Evolutionary conservation across 768 basidiomycete species (phyloP).

Genomic region (Galerina sulciceps): DNA sequence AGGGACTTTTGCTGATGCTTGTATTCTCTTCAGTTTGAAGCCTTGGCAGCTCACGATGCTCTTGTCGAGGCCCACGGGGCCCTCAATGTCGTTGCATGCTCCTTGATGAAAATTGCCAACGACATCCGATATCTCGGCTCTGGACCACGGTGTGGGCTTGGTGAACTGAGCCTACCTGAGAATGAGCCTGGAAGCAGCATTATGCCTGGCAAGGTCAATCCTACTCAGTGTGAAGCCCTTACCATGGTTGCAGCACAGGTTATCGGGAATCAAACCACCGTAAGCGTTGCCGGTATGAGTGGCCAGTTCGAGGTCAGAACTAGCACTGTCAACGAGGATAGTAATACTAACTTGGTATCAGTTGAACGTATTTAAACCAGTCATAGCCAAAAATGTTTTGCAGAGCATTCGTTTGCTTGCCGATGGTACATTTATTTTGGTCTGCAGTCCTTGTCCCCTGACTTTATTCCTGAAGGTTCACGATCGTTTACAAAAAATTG

Average conservation of each 20-base stretch:
- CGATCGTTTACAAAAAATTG: slow-evolving; percentile 98
- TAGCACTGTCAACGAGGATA: neutral
- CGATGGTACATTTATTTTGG: slow-evolving; percentile 64
- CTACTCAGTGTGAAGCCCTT: slow-evolving; percentile 97
- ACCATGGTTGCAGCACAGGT: slow-evolving; percentile 99
- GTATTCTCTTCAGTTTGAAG: slow-evolving; percentile 76
- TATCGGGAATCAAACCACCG: slow-evolving; percentile 94
- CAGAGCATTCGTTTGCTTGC: slow-evolving; percentile 93
- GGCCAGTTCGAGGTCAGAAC: slow-evolving; percentile 93
- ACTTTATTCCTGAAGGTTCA: slow-evolving; percentile 51
- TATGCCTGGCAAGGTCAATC: slow-evolving; percentile 99
- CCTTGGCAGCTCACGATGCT: slow-evolving; percentile 97
- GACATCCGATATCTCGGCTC: slow-evolving; percentile 98
- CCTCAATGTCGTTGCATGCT: slow-evolving; percentile 94
- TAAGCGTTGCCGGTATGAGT: slow-evolving; percentile 90
- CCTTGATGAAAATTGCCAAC: slow-evolving; percentile 99
- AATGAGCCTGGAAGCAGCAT: slow-evolving; percentile 99
- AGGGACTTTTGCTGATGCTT: neutral
- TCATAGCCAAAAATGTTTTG: slow-evolving; percentile 96
- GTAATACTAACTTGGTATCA: slow-evolving; percentile 30
- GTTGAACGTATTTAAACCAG: slow-evolving; percentile 99
- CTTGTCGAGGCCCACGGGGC: slow-evolving; percentile 97
- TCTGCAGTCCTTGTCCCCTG: slow-evolving; percentile 11
- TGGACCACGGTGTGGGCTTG: slow-evolving; percentile 96
- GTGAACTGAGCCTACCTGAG: slow-evolving; percentile 92